A percentile compares a stretch with the other conserved stretches of the same genome.
phyloP scores from a whole-genome alignment of 768 basidiomycete genomes.

The Rhodotorula taiwanensis region DNA sequence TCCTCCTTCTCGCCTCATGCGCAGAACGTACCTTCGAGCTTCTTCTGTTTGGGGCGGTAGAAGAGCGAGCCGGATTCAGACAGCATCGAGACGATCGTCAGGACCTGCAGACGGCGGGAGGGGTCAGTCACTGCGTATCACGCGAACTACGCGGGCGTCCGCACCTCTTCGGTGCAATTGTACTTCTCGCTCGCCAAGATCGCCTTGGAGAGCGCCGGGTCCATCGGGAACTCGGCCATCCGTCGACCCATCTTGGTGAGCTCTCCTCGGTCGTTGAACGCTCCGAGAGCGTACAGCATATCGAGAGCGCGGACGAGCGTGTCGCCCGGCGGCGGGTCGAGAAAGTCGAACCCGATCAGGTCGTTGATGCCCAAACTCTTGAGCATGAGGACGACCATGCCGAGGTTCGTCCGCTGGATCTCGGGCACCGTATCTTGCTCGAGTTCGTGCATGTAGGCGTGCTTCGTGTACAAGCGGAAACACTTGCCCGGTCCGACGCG shows the following conservation, averaged over 20 bases:
- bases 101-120: constrained; percentile 53
- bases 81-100: constrained; percentile 96
- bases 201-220: constrained; percentile 92
- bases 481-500: constrained; percentile 97
- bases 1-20: too few relatives aligned
- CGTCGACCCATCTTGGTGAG: constrained; percentile 91
- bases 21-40: constrained; percentile 44
- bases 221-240: constrained; percentile 91
- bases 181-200: constrained; percentile 95
- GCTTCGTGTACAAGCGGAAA: constrained; percentile 97
- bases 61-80: constrained; percentile 91
- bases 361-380: constrained; percentile 98
- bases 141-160: constrained; percentile 33
- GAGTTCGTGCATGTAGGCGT: constrained; percentile 92
- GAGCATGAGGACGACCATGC: constrained; percentile 86
- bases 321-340: constrained; percentile 96
- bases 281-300: constrained; percentile 87
- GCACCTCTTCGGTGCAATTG: constrained; percentile 88
- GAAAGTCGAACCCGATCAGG: constrained; percentile 94
- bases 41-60: constrained; percentile 97
- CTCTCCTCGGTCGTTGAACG: constrained; percentile 91
- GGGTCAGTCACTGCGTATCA: neutral
- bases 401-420: constrained; percentile 96
- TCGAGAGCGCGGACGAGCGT: constrained; percentile 93
- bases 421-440: constrained; percentile 97